phyloP scores from a whole-genome alignment of 768 basidiomycete species.

The Thelephora ganbajun region DNA sequence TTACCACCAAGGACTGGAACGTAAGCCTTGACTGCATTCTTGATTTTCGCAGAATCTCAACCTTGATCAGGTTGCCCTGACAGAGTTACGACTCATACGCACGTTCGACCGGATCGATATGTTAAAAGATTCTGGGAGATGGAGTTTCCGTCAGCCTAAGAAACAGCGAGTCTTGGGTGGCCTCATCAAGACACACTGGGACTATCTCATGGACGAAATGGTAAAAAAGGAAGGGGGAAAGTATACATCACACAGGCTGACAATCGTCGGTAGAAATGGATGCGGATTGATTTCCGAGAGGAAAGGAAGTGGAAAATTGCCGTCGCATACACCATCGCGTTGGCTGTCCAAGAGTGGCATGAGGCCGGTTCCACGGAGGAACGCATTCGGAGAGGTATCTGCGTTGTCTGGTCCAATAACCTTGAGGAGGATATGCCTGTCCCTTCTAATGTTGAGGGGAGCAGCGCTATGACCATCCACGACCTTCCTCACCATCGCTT shows the following conservation, averaged over 20 bases:
- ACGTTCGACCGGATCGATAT: constrained; percentile 76
- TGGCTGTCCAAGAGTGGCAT: constrained; percentile 82
- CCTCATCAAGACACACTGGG: constrained; percentile 79
- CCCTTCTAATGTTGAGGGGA: constrained; percentile 6
- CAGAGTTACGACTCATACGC: constrained; percentile 64
- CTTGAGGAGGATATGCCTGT: neutral
- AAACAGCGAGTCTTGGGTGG: constrained; percentile 76
- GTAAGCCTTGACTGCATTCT: constrained; percentile 26
- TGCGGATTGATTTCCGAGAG: constrained; percentile 89
- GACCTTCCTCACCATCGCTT: neutral
- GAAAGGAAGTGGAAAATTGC: constrained; percentile 88
- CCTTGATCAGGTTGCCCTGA: constrained; percentile 49
- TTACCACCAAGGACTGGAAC: constrained; percentile 73
- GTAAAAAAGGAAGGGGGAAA: constrained; percentile 23
- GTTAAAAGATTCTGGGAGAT: constrained; percentile 65
- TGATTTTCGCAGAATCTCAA: constrained; percentile 1
- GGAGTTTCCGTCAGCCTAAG: constrained; percentile 93
- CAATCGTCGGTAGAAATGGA: constrained; percentile 64
- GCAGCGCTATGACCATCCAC: neutral
- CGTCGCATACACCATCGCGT: constrained; percentile 70
- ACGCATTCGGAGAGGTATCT: constrained; percentile 50
- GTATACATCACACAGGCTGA: constrained; percentile 5
- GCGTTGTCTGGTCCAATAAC: constrained; percentile 34
- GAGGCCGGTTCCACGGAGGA: constrained; percentile 49
- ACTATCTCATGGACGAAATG: constrained; percentile 95